A percentile compares a stretch with the other conserved stretches of the same genome.
Evolutionary conservation across 23 red algal genomes (phyloP).

Genomic region (Gracilaria domingensis): DNA sequence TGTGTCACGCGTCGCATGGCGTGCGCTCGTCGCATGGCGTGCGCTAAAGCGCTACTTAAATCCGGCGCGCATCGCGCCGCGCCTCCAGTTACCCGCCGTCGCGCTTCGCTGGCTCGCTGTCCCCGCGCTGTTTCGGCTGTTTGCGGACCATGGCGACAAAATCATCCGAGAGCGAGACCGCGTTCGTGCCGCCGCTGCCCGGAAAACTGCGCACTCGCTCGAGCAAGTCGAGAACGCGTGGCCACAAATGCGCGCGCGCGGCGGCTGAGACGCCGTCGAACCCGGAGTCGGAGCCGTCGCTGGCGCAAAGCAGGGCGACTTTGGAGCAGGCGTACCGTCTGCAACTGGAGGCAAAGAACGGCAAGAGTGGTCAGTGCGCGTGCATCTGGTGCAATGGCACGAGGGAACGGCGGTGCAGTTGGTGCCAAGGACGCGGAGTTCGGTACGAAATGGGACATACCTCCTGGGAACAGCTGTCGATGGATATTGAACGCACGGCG

Average conservation of each 20-base stretch:
- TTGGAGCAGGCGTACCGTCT: conserved; percentile 28
- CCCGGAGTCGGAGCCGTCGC: not conserved
- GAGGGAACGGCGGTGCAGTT: conserved; percentile 54
- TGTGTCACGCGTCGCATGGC: not conserved
- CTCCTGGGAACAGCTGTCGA: conserved; percentile 59
- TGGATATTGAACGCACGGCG: conserved; percentile 66
- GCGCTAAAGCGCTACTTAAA: too few species aligned
- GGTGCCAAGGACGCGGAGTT: conserved; percentile 70
- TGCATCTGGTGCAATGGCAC: conserved; percentile 82
- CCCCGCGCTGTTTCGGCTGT: too few species aligned
- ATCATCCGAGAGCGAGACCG: not conserved
- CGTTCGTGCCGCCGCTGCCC: not conserved
- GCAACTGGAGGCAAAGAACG: not conserved
- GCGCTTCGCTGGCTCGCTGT: too few species aligned
- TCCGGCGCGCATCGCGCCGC: too few species aligned
- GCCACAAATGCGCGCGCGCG: not conserved
- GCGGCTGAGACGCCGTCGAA: not conserved
- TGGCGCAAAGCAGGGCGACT: conserved; percentile 7
- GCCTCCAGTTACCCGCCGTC: too few species aligned
- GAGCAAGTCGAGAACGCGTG: not conserved
- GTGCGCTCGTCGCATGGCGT: too few species aligned
- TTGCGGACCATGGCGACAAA: not conserved
- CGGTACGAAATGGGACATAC: conserved; percentile 59
- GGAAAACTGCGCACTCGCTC: not conserved
- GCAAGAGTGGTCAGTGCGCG: conserved; percentile 39